Base-by-base conservation (phyloP, 2,329 filamentous ascomycete species). In the Venturiaceae sp. region DNA sequence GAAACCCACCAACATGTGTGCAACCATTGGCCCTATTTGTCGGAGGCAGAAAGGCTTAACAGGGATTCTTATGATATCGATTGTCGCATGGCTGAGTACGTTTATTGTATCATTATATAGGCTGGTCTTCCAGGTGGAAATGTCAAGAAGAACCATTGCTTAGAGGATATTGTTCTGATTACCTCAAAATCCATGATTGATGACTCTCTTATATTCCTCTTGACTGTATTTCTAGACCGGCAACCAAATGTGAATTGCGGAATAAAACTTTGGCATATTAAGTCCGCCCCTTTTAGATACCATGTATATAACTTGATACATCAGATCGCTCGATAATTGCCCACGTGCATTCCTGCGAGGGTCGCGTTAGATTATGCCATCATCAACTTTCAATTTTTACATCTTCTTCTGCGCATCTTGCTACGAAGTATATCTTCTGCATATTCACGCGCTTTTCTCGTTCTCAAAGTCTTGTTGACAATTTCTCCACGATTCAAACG, bases 41-140 rank as follows among this genome's bases (percentile, higher is more conserved):
- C 70, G 74, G 52, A 76, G 84, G 46, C 83, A 87, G 64, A 84
- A 85, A 68, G 86, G 87, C 3, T 74, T 97, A 62, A 87, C 89
- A 44, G 86, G 83, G 7, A 87, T 95, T 57, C 79, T 96, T 65
- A 76, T 95, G 55, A 79, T 96, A 60, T 90, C 89, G 9, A 78
- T 96, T 60, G 78, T 95, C 61, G 86, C 90, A n/a, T 97, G 92
- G 92, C 81, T 92, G 61, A 80, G 87, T 70, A 96, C 90, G 23
- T 95, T 97, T 73, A 83, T 87, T 54, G 86, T 96, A 60, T 50
- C 37, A 19, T 39, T 14, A 5, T 39, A 39, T 19, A 39, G 37
- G 37, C 37, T 39, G 2, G 37, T 39, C n/a, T n/a, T n/a, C n/a
- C n/a, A n/a, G n/a, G n/a, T n/a, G n/a, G n/a, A n/a, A n/a, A n/a